These are phyloP conservation scores for Solanum rostratum DNA, from an alignment of 257 asterid species.

Conservation along the genomic window DNA sequence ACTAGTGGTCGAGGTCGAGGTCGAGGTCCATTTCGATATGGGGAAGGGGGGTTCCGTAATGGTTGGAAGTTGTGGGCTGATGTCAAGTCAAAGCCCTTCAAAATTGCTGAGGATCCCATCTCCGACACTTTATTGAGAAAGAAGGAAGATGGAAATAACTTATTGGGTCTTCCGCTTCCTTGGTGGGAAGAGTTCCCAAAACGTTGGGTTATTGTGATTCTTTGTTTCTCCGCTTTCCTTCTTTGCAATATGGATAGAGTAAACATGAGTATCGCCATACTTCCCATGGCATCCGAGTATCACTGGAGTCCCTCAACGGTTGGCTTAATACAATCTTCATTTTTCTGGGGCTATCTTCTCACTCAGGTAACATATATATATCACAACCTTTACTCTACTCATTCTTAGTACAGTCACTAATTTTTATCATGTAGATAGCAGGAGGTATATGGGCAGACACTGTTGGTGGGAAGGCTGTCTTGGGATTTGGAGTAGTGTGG, in stretches of 20 bases:
- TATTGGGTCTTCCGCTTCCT: slow-evolving; percentile 18
- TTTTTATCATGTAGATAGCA: slow-evolving; percentile 43
- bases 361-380: slow-evolving; percentile 51
- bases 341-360: slow-evolving; percentile 93
- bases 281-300: slow-evolving; percentile 80
- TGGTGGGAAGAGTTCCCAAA: slow-evolving; percentile 78
- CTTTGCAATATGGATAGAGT: slow-evolving; percentile 96
- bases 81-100: slow-evolving; percentile 51
- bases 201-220: slow-evolving; percentile 83
- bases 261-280: slow-evolving; percentile 95
- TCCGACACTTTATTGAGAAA: slow-evolving; percentile 4
- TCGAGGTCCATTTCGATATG: slow-evolving; percentile 4
- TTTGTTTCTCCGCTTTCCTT: slow-evolving; percentile 73
- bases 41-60: slow-evolving; percentile 6
- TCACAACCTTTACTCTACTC: not conserved
- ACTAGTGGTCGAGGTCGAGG: not conserved
- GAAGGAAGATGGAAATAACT: slow-evolving; percentile 5
- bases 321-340: slow-evolving; percentile 82
- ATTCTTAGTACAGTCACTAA: not conserved
- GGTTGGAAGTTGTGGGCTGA: slow-evolving; percentile 45
- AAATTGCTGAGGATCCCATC: slow-evolving; percentile 22
- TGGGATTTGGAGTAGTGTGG: slow-evolving; percentile 92
- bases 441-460: slow-evolving; percentile 99
- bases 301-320: slow-evolving; percentile 80
- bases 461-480: slow-evolving; percentile 78